Evolutionary conservation across 139 green algal genomes (phyloP).

Genomic region (Tetraselmis striata): DNA sequence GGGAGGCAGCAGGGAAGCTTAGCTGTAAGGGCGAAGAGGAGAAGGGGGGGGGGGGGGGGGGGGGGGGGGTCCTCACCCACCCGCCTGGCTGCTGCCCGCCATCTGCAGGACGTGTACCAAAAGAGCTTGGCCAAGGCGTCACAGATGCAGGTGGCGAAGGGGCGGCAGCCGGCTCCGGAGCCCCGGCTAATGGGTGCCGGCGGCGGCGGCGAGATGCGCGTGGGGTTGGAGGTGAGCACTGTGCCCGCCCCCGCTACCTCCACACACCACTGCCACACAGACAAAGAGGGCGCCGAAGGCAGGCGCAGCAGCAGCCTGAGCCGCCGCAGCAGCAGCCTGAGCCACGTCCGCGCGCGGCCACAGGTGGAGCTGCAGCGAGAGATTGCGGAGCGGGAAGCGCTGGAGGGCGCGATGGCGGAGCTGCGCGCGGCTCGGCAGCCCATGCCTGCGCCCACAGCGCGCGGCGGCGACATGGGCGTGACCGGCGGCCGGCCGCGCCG

Average conservation of each 20-base stretch:
- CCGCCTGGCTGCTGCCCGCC: no score
- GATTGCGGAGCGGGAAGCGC: neutral
- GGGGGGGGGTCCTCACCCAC: no score
- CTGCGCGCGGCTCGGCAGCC: neutral
- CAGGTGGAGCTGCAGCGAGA: neutral
- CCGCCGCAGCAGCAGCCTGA: no score
- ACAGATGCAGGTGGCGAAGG: neutral
- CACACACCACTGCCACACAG: no score
- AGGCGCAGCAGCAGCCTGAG: no score
- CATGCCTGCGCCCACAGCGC: neutral
- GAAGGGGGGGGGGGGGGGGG: no score
- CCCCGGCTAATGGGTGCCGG: neutral
- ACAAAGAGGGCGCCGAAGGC: no score
- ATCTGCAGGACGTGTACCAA: neutral
- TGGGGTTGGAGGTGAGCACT: neutral
- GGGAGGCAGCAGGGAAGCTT: no score
- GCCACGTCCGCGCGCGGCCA: no score
- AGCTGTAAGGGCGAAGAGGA: no score
- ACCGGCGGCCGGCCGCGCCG: no score
- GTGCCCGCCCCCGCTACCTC: no score
- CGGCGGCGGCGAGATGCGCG: neutral
- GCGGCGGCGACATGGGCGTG: neutral
- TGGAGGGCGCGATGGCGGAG: neutral
- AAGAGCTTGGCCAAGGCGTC: neutral
- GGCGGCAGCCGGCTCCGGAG: neutral